Evolutionary conservation across 495 filamentous ascomycete species (phyloP), one percentile per base, ranked within the genome.

Genomic region (Lophium mytilinum): DNA sequence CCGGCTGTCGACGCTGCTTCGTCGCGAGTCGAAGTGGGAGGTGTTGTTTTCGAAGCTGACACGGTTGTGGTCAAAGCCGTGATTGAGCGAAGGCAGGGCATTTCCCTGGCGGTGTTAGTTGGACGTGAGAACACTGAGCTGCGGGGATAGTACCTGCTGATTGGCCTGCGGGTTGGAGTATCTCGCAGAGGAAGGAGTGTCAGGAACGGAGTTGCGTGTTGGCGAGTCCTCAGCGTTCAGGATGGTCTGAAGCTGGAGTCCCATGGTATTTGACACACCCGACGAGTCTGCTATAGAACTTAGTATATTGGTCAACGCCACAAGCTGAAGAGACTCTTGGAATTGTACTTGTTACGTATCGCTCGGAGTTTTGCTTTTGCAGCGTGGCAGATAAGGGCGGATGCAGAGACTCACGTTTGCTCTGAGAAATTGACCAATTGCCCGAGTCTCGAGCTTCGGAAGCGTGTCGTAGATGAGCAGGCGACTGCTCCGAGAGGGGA

Each of bases 1-100:
- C 34, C 72, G 68, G 46, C 71, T 73, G 57, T 74, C 72, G 30
- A 74, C 68, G 55, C 71, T 73, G 61, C 72, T 73, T 3, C 72
- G 71, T 9, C 72, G 59, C 3, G 72, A 74, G 50, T 72, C 72
- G 12, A 69, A 60, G 8, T 58, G 57, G 17, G 64, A 58, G 11
- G 57, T 50, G 24, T 66, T n/a, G 14, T 66, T 62, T 15, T 69
- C 70, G 18, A 67, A 56, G 58, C 56, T 67, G 61, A 50, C 41
- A 35, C 65, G 64, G 40, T 68, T 59, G 24, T 30, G 24, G 50
- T 72, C 66, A 40, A 70, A 69, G 33, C 66, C 63, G 51, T 71
- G 67, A 35, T 71, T 72, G 51, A 72, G 61, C 1, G 71, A 69
- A 0, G 67, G 67, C 7, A 69, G 51, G 30, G 58, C 54, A 56